These are phyloP conservation scores for Eimeria necatrix DNA, from an alignment of 169 alveolate genomes.

Conservation along the genomic window DNA sequence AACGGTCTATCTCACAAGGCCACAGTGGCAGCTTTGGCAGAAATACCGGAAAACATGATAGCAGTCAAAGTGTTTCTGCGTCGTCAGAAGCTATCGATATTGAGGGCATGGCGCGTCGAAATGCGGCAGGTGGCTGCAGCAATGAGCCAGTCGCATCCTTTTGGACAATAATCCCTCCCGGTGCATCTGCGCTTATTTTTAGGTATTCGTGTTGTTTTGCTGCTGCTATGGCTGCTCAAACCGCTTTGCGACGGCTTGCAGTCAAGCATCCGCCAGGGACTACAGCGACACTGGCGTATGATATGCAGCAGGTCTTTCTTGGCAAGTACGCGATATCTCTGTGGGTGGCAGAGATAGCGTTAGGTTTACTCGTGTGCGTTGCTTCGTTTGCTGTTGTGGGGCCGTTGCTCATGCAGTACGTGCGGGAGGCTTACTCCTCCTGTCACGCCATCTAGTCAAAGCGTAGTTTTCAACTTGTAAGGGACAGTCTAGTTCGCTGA, in stretches of 20 bases:
- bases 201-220: slow-evolving; percentile 21
- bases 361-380: slow-evolving; percentile 3
- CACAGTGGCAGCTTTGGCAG: not conserved
- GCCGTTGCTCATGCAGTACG: slow-evolving; percentile 23
- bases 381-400: slow-evolving; percentile 37
- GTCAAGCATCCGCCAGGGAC: not conserved
- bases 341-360: slow-evolving; percentile 47
- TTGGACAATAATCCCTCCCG: slow-evolving; percentile 30
- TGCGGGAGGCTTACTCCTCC: slow-evolving; percentile 10
- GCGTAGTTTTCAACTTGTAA: no score
- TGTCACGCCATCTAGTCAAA: no score
- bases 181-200: not conserved
- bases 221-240: slow-evolving; percentile 46
- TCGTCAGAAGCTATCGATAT: not conserved
- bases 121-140: not conserved
- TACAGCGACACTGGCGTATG: not conserved
- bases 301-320: slow-evolving; percentile 28
- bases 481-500: no score
- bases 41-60: not conserved
- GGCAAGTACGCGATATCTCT: not conserved
- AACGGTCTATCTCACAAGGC: not conserved
- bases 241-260: not conserved
- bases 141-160: not conserved
- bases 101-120: not conserved
- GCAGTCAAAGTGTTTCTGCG: not conserved